Percentiles rank a stretch among this genome's conserved stretches.
Evolutionary conservation across 441 rosid species (phyloP).

Genomic region (Bocquillonia castaneifolia): DNA sequence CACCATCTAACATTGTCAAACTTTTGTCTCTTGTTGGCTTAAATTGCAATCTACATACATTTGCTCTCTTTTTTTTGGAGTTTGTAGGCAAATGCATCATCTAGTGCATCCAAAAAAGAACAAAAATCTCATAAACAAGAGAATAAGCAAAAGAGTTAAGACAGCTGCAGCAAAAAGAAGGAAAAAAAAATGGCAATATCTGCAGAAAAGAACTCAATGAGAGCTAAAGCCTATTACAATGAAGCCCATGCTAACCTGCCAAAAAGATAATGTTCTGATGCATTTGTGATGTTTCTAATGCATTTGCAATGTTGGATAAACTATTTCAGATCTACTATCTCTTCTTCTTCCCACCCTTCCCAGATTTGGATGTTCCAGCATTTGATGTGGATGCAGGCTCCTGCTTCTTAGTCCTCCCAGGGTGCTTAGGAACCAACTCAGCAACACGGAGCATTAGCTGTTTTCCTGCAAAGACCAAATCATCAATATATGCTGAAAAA

Average conservation of each 20-base stretch:
- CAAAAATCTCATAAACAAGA: not conserved
- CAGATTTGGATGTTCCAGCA: slow-evolving; percentile 62
- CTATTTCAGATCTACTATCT: slow-evolving; percentile 58
- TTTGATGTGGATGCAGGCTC: slow-evolving; percentile 64
- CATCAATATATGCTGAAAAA: not conserved
- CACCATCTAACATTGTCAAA: not conserved
- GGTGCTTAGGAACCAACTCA: slow-evolving; percentile 84
- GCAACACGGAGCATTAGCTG: slow-evolving; percentile 83
- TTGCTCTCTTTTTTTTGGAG: not conserved
- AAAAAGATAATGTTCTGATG: slow-evolving; percentile 1
- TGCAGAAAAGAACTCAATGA: not conserved
- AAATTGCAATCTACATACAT: not conserved
- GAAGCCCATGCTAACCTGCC: not conserved
- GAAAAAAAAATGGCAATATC: not conserved
- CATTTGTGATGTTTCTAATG: not conserved
- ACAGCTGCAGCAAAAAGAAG: no score
- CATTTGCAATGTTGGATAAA: not conserved
- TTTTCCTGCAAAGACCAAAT: slow-evolving; percentile 50
- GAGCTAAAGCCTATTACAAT: not conserved
- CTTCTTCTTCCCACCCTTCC: slow-evolving; percentile 86
- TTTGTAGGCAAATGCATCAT: not conserved
- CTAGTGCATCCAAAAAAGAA: not conserved
- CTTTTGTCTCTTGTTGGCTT: not conserved
- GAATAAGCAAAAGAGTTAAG: not conserved
- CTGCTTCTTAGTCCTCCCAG: slow-evolving; percentile 78